These are phyloP conservation scores for Akebia trifoliata DNA, from an alignment of 164 flowering plant species.

Conservation along the genomic window DNA sequence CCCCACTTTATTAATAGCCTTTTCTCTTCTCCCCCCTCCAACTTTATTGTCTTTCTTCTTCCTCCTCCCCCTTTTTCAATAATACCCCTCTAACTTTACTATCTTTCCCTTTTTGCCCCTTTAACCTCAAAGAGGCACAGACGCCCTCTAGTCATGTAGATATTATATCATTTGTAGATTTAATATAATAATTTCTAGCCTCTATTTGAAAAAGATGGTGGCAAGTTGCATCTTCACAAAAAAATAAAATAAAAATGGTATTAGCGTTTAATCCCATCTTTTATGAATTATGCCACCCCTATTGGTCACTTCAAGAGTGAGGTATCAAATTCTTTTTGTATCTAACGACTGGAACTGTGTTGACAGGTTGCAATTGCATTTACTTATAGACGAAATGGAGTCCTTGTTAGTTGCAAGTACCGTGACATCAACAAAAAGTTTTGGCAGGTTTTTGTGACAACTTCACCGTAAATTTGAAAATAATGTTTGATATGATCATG, in stretches of 20 bases:
- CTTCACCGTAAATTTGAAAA: conserved; percentile 1
- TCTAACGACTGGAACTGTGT: conserved; percentile 11
- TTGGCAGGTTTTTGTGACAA: conserved; percentile 60
- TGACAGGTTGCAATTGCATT: conserved; percentile 74
- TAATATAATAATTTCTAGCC: too few relatives aligned
- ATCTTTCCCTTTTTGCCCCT: too few relatives aligned
- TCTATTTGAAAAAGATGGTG: too few relatives aligned
- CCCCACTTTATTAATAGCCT: too few relatives aligned
- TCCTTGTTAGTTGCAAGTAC: conserved; percentile 78
- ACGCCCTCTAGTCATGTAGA: too few relatives aligned
- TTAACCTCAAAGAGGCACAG: too few relatives aligned
- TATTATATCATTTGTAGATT: too few relatives aligned
- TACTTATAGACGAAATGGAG: conserved; percentile 56
- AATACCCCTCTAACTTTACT: too few relatives aligned
- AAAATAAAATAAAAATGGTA: background rate
- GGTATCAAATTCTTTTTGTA: background rate
- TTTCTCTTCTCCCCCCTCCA: too few relatives aligned
- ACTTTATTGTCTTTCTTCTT: too few relatives aligned
- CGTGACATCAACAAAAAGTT: conserved; percentile 54
- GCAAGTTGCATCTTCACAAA: background rate
- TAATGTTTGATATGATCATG: background rate
- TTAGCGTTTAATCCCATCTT: background rate
- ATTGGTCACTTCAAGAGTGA: background rate
- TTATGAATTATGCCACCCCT: background rate
- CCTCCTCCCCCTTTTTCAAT: too few relatives aligned